A percentile compares a stretch with the other conserved stretches of the same genome.
Evolutionary conservation across 371 early-diverging fungal genomes (phyloP).

Genomic region (Apophysomyces sp.): DNA sequence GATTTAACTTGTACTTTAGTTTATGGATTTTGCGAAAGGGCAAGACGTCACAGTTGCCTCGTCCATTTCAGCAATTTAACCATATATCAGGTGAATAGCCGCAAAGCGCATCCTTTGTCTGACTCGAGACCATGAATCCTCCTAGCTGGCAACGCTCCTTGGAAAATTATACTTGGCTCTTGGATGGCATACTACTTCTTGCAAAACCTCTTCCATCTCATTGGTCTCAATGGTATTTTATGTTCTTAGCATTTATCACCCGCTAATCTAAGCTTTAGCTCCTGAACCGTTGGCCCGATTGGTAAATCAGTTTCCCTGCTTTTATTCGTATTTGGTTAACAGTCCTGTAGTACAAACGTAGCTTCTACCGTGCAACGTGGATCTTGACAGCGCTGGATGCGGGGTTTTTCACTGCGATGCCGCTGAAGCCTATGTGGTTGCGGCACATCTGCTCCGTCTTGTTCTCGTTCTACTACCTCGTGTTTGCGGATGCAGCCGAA

Average conservation of each 20-base stretch:
- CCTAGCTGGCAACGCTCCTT: constrained; percentile 61
- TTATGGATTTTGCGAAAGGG: constrained; percentile 42
- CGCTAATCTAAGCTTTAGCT: constrained; percentile 31
- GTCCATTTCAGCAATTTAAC: constrained; percentile 24
- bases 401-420: constrained; percentile 93
- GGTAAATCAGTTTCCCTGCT: constrained; percentile 25
- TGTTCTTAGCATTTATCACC: not conserved
- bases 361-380: constrained; percentile 93
- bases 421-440: constrained; percentile 69
- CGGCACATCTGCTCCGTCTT: constrained; percentile 77
- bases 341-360: constrained; percentile 78
- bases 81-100: constrained; percentile 20
- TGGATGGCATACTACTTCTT: constrained; percentile 63
- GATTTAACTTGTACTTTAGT: constrained; percentile 12
- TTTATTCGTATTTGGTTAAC: constrained; percentile 13
- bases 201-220: constrained; percentile 54
- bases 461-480: constrained; percentile 79
- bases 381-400: constrained; percentile 91
- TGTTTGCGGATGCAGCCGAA: constrained; percentile 83
- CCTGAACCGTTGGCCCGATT: constrained; percentile 70
- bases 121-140: not conserved
- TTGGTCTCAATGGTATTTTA: constrained; percentile 59
- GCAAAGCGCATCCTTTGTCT: not conserved
- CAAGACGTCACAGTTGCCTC: constrained; percentile 23
- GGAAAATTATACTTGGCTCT: constrained; percentile 79